A percentile compares a stretch with the other conserved stretches of the same genome.
Conservation (phyloP, 2,329 filamentous ascomycete genomes). For the Clonostachys rosea region DNA sequence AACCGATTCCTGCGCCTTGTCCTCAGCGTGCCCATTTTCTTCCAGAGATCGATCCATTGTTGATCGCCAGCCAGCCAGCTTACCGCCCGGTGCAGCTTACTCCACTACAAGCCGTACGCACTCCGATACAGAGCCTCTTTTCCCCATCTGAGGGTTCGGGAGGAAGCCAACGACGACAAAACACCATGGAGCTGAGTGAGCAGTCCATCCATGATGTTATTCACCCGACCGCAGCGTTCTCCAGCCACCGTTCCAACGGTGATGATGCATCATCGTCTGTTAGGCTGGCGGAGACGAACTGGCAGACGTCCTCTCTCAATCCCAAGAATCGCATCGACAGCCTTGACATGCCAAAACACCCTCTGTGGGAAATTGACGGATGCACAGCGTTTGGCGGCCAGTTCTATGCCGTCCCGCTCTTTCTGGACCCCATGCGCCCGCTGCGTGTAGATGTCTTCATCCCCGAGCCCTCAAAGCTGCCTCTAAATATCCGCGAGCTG, state of each 20-base stretch:
- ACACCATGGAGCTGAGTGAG: constrained; percentile 47
- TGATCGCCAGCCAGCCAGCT: not conserved
- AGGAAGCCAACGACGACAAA: too few species aligned
- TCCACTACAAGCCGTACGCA: not conserved
- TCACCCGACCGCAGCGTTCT: constrained; percentile 53
- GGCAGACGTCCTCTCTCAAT: constrained; percentile 48
- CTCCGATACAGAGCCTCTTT: too few species aligned
- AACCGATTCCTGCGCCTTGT: too few species aligned
- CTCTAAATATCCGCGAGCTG: constrained; percentile 32
- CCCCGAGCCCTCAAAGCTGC: constrained; percentile 39
- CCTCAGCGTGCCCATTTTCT: not conserved
- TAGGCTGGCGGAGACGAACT: constrained; percentile 14
- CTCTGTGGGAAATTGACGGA: constrained; percentile 56
- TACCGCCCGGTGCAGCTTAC: not conserved
- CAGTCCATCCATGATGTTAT: constrained; percentile 49
- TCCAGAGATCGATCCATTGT: not conserved
- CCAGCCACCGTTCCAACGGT: constrained; percentile 4
- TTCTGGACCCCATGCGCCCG: constrained; percentile 37
- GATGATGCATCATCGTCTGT: constrained; percentile 1
- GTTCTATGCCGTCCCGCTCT: constrained; percentile 50
- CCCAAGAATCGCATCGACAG: constrained; percentile 58
- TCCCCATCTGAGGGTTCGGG: too few species aligned
- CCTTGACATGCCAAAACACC: constrained; percentile 33
- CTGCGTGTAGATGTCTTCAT: constrained; percentile 56
- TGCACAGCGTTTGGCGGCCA: constrained; percentile 53